A percentile compares a stretch with the other conserved stretches of the same genome.
phyloP scores from a whole-genome alignment of 2,329 filamentous ascomycete species.

The Nothophoma quercina region DNA sequence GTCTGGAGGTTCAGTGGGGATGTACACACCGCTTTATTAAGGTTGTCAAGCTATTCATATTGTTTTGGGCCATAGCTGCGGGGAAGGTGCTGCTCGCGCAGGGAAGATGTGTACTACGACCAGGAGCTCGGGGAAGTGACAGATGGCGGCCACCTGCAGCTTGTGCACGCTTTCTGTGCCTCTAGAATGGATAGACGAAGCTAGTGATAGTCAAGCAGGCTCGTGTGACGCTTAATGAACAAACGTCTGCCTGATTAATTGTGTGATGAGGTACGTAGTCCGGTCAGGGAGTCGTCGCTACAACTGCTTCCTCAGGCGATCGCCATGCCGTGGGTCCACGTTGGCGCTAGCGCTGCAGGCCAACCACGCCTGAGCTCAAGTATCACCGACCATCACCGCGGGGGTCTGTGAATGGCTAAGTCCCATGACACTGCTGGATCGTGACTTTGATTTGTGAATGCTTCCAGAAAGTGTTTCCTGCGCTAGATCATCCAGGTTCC shows the following conservation, averaged over 20 bases:
- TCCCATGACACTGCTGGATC: conserved; percentile 1
- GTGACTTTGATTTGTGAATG: neutral
- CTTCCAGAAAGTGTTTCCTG: neutral
- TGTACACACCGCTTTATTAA: conserved; percentile 90
- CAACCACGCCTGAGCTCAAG: conserved; percentile 1
- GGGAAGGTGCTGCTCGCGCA: conserved; percentile 40
- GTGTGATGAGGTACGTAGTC: neutral
- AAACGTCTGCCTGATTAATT: neutral
- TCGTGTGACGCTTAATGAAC: neutral
- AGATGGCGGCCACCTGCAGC: conserved; percentile 36
- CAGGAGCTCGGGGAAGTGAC: conserved; percentile 36
- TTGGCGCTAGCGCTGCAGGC: conserved; percentile 15
- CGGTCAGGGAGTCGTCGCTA: conserved; percentile 4
- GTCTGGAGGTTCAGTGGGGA: conserved; percentile 8
- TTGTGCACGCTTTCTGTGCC: conserved; percentile 13
- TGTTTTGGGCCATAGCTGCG: conserved; percentile 72
- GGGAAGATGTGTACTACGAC: conserved; percentile 29
- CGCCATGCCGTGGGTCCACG: conserved; percentile 1
- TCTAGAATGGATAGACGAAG: neutral
- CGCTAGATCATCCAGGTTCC: neutral
- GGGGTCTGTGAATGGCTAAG: conserved; percentile 12
- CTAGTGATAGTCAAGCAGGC: neutral
- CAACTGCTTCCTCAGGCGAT: conserved; percentile 6
- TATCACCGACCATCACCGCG: conserved; percentile 11
- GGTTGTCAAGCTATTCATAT: conserved; percentile 96